Evolutionary conservation across 805 yeast species (phyloP), one percentile per base, ranked within the genome.

Genomic region (Metschnikowia chrysomelidarum): DNA sequence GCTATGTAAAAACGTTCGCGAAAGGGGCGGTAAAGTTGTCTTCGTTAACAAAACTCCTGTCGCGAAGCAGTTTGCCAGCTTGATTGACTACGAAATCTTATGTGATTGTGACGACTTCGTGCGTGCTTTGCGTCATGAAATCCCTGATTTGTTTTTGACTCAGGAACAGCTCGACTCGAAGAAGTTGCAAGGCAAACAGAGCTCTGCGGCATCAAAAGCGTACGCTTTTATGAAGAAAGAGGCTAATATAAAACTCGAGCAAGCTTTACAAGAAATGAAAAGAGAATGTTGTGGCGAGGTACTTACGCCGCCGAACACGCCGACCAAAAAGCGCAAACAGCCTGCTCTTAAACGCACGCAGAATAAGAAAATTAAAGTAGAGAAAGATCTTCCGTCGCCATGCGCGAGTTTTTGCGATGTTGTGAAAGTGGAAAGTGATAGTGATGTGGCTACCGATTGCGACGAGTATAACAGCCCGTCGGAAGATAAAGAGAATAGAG

Each of bases 101-200:
- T 63, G 79, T 33, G 96, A 87, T 53, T 86, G 96, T 55, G 98
- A 91, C 59, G 69, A 69, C 16, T 91, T 94, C 78, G 82, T 88
- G 17, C 59, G 64, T 11, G 67, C 70, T 27, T 57, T 86, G 23
- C 71, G 73, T 44, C 36, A 42, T 4, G 71, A 76, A 26, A 59
- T 78, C 5, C 88, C 93, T 2, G 75, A 71, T 40, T 66, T 82
- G 47, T 84, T 83, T 64, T 66, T 71, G 53, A 68, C 73, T 3
- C 86, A 80, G 56, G 70, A 68, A 39, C 71, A 68, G 47, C 56
- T 68, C 28, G 73, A 68, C 45, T 56, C 67, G 19, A 64, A 64
- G 60, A 65, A 63, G 44, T 54, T 67, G 30, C 60, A 54, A 24
- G 42, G 36, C n/a, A 37, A 36, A 30, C 39, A 34, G 14, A n/a